phyloP scores from a whole-genome alignment of 73 alveolate species.

The Blepharisma stoltei region DNA sequence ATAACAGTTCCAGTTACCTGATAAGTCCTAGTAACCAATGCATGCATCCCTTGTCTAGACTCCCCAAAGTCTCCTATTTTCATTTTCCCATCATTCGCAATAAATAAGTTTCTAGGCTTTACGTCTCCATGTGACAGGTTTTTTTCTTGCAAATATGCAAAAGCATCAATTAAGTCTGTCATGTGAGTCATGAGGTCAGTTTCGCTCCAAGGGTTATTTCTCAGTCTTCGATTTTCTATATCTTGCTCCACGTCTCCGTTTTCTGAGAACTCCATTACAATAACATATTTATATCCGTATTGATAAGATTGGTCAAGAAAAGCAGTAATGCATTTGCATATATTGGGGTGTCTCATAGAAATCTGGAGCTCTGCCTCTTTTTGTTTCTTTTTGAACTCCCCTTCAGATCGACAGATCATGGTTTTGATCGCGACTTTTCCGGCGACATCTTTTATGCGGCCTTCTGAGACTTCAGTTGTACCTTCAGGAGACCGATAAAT shows the following conservation, averaged over 20 bases:
- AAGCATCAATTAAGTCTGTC: constrained; percentile 12
- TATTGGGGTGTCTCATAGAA: constrained; percentile 7
- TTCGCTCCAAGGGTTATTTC: constrained; percentile 22
- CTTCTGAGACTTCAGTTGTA: constrained; percentile 10
- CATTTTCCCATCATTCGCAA: constrained; percentile 23
- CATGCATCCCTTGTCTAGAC: constrained; percentile 25
- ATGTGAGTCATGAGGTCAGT: constrained; percentile 5
- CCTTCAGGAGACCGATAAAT: constrained; percentile 29
- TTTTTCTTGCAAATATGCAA: neutral
- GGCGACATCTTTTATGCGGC: neutral
- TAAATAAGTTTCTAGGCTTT: constrained; percentile 28
- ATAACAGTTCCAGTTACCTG: constrained; percentile 23
- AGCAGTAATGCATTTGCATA: constrained; percentile 10
- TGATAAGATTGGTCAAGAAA: neutral
- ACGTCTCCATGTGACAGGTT: constrained; percentile 28
- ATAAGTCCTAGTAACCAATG: constrained; percentile 22
- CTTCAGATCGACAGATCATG: neutral
- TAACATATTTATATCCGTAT: neutral
- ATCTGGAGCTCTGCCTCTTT: constrained; percentile 22
- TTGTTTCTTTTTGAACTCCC: constrained; percentile 10
- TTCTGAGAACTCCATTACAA: constrained; percentile 27
- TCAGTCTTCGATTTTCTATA: neutral
- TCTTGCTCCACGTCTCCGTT: constrained; percentile 25
- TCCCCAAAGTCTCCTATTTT: constrained; percentile 36
- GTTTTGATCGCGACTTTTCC: constrained; percentile 22